Base-by-base conservation (phyloP, 768 basidiomycete species). In the Boletus huronensis region DNA sequence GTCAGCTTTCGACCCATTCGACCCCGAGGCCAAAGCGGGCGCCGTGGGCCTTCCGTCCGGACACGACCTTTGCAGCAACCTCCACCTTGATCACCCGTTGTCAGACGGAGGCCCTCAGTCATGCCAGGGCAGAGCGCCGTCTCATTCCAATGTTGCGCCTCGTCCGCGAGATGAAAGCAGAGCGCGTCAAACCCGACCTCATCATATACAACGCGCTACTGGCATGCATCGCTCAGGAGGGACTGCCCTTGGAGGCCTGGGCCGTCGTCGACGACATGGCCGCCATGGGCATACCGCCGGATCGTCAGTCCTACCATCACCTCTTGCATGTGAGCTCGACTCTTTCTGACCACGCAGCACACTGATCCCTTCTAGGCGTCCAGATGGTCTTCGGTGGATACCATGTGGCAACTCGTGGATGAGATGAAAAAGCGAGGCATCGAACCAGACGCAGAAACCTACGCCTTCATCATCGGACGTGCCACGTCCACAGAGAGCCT, bases 181-280 rank as follows among this genome's bases (percentile, higher is more conserved):
- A 74, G 13, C 73, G 75, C 19, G 66, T 87, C 11, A 38, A 59
- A n/a, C 88, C 90, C 0, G 77, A 84, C 58, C 34, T 77, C 16
- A 59, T 69, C 32, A 78, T 81, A 0, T 91, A 90, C 65, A 79
- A 83, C 55, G 66, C 73, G 4, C 69, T 92, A 4, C 72, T 91
- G 32, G 64, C 72, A 3, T 77, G 80, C 35, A 75, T 82, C 51
- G 75, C 79, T 0, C 58, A 64, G 7, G 72, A 78, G 35, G 74
- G 71, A 5, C 61, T 76, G 9, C 73, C 73, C 64, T 60, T 77
- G 28, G 82, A 88, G 55, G 79, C 84, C 5, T 79, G 79, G 75
- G 87, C 85, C 17, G 77, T 87, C 50, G 69, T 87, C 28, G 84
- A 87, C 34, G 87, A 90, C 65, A 89, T 90, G 86, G 48, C 75